Evolutionary conservation across 2,329 filamentous ascomycete genomes (phyloP), one percentile per base, ranked within the genome.

Genomic region (Exserohilum turcica): DNA sequence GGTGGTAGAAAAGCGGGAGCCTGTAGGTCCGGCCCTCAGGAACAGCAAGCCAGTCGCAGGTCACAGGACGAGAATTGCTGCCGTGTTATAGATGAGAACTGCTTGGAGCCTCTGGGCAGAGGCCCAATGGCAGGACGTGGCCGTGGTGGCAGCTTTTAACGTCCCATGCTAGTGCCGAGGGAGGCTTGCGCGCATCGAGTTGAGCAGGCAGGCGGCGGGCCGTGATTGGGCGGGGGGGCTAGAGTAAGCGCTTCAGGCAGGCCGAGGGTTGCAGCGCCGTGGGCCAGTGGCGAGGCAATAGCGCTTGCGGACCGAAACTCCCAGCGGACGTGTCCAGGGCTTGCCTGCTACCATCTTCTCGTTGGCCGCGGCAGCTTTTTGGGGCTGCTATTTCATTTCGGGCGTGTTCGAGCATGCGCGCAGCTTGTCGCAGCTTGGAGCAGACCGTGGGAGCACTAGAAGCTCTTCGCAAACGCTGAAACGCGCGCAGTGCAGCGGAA

Each of bases 211-310:
- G 44, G 38, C n/a, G 45, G 36, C 33, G 52, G 19, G 10, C 5
- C 48, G 21, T 59, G 50, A 66, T 67, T 67, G 64, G 64, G 28
- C 28, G 29, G 19, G 42, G 8, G 24, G 32, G 9, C 24, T 37
- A 42, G 32, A 47, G 61, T 67, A 68, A 60, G 64, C 67, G 67
- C 67, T 59, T 43, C 18, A 46, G 48, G 43, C 39, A 51, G 54
- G 53, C 53, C 52, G 55, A 57, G 47, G 51, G 49, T 54, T 60
- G 65, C 61, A 63, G 57, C 49, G 58, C 42, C 49, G 37, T 58
- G 46, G 54, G 57, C 67, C 66, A 70, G 58, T 67, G 58, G 60
- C 57, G 36, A 55, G 42, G 54, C 65, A 67, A 68, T 70, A 69
- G 66, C 67, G 67, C 64, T 63, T 69, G 57, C 44, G 40, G 49